A percentile compares a stretch with the other conserved stretches of the same genome.
Evolutionary conservation across 306 rosid genomes (phyloP).

Genomic region (Styphnolobium japonicum): DNA sequence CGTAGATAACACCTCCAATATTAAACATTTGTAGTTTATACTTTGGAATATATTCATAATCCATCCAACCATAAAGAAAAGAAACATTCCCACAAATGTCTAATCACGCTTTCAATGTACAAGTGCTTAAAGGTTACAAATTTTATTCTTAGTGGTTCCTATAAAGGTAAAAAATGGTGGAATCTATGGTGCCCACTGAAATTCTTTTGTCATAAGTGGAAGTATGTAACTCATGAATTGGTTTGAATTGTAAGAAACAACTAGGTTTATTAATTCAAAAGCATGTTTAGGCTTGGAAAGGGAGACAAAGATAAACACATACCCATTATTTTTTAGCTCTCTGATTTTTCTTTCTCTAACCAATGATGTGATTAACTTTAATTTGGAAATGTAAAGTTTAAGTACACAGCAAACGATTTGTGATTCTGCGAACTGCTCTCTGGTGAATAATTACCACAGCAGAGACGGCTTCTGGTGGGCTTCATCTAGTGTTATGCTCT

Average conservation of each 20-base stretch:
- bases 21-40: not conserved
- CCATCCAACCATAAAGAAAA: not conserved
- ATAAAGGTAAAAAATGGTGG: constrained; percentile 28
- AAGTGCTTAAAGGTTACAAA: constrained; percentile 11
- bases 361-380: constrained; percentile 23
- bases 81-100: constrained; percentile 25
- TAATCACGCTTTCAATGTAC: constrained; percentile 31
- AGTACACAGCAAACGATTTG: not conserved
- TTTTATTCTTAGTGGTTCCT: constrained; percentile 9
- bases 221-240: not conserved
- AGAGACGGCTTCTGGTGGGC: not conserved
- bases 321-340: not conserved
- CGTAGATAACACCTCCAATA: not conserved
- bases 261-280: constrained; percentile 10
- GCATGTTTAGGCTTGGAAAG: constrained; percentile 15
- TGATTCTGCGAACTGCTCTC: constrained; percentile 18
- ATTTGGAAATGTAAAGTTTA: constrained; percentile 3
- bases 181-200: constrained; percentile 27
- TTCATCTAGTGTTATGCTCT: too few relatives aligned
- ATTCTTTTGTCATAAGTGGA: constrained; percentile 35
- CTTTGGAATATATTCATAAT: not conserved
- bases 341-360: constrained; percentile 1
- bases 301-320: constrained; percentile 3
- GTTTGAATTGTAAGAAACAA: not conserved
- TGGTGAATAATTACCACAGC: not conserved